phyloP scores from a whole-genome alignment of 176 grass and related monocot genomes.

The Panicum miliaceum region DNA sequence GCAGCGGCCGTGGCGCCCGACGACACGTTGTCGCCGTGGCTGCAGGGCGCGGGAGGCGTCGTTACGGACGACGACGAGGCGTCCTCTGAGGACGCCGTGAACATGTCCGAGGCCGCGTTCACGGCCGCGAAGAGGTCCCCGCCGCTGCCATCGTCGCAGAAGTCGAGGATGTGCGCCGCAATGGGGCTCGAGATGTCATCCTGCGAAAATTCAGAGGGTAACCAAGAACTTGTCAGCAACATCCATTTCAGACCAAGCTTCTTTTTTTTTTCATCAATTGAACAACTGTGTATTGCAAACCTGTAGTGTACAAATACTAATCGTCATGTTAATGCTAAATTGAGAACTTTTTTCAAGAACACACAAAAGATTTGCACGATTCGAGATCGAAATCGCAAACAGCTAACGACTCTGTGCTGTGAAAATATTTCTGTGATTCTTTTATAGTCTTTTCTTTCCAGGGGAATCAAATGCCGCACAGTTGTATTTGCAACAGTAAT shows the following conservation, averaged over 20 bases:
- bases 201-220: conserved; percentile 51
- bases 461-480: conserved; percentile 50
- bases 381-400: neutral
- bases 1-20: neutral
- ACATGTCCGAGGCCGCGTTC: conserved; percentile 27
- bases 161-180: conserved; percentile 65
- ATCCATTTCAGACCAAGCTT: neutral
- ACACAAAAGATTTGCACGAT: neutral
- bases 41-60: conserved; percentile 37
- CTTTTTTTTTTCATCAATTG: neutral
- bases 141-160: conserved; percentile 62
- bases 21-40: conserved; percentile 45
- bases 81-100: conserved; percentile 46
- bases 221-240: neutral
- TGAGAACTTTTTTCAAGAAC: neutral
- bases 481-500: conserved; percentile 31
- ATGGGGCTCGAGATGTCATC: conserved; percentile 89
- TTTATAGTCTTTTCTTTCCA: conserved; percentile 25
- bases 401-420: neutral
- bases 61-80: conserved; percentile 51
- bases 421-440: conserved; percentile 2
- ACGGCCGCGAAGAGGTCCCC: conserved; percentile 64
- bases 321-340: neutral
- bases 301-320: conserved; percentile 31
- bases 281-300: conserved; percentile 13